phyloP scores from a whole-genome alignment of 2,329 filamentous ascomycete genomes.

The Neoarthrinium moseri region DNA sequence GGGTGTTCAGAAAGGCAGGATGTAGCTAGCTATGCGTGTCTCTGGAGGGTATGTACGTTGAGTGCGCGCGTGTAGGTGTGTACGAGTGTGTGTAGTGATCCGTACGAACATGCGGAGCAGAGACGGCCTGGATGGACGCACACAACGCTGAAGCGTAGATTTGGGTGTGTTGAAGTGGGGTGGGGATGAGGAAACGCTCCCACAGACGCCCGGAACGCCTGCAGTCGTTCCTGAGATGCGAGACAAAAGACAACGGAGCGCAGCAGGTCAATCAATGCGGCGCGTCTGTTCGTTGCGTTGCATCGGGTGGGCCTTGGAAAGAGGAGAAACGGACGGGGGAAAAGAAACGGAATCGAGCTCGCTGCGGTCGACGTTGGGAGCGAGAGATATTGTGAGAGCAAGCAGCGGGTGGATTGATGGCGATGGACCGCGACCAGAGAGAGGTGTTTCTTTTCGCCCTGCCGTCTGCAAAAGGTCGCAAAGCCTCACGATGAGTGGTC shows the following conservation, averaged over 20 bases:
- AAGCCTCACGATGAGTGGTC: constrained; percentile 9
- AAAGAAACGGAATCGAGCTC: neutral
- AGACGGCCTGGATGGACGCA: constrained; percentile 3
- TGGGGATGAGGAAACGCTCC: neutral
- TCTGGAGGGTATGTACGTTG: constrained; percentile 1
- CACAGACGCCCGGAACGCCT: too few relatives aligned
- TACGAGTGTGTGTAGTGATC: neutral
- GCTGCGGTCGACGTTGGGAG: neutral
- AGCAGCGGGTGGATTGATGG: constrained; percentile 2
- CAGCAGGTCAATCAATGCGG: neutral
- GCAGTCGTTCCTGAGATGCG: neutral
- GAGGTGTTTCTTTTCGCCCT: neutral
- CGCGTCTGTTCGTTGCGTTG: neutral
- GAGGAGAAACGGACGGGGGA: neutral
- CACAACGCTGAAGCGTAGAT: constrained; percentile 4
- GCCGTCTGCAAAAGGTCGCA: constrained; percentile 1
- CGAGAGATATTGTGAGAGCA: neutral
- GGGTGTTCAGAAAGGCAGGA: constrained; percentile 4
- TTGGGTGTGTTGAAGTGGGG: constrained; percentile 8
- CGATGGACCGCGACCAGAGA: neutral
- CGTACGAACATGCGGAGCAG: neutral
- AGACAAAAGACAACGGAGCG: neutral
- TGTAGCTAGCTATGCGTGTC: too few relatives aligned
- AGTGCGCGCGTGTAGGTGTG: neutral
- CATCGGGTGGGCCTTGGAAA: neutral